Base-by-base conservation (phyloP, 140 eudicot species). In the Cichorium intybus region DNA sequence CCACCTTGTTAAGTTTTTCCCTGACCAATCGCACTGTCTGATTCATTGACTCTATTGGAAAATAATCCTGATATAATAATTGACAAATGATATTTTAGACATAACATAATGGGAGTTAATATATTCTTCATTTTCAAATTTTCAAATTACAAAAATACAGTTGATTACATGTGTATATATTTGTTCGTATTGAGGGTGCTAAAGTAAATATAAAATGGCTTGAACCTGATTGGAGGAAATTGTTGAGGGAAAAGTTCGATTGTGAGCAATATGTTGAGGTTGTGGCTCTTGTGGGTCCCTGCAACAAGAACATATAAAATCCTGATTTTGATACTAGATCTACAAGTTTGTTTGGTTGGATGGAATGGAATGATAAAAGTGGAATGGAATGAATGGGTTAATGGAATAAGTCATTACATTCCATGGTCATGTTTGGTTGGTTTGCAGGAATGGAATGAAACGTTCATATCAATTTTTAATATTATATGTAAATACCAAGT, bases 1-100 rank as follows among this genome's bases (percentile, higher is more conserved):
- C 63, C 75, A 90, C 97, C 95, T 93, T 88, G 64, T 81, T 68
- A 53, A 93, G 88, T 73, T 85, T 93, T 63, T 83, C 95, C 64
- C 99, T 84, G 65, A 93, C 97, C 78, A 78, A 34, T 20, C 75
- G 79, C 55, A 93, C 99, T 1, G 99, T 93, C 64, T 79, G 84
- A 80, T 93, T 93, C 99, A 88, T 93, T 9, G 99, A 88, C 64
- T 80, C 81, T 55, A 83, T 67, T 18, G 97, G 84, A 60, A 93
- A 93, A 82, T 93, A 93, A 66, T 86, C 93, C 97, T 85, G 88
- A 61, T 9, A 75, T 60, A 27, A 66, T 15, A 56, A 61, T 39
- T 23, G 46, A 41, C 9, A 55, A 41, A 5, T 8, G 8, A 24
- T 29, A 20, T 48, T 67, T n/a, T 31, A 26, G 69, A n/a, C n/a